A percentile compares a stretch with the other conserved stretches of the same genome.
phyloP scores from a whole-genome alignment of 257 asterid genomes.

The Solanum dulcamara region DNA sequence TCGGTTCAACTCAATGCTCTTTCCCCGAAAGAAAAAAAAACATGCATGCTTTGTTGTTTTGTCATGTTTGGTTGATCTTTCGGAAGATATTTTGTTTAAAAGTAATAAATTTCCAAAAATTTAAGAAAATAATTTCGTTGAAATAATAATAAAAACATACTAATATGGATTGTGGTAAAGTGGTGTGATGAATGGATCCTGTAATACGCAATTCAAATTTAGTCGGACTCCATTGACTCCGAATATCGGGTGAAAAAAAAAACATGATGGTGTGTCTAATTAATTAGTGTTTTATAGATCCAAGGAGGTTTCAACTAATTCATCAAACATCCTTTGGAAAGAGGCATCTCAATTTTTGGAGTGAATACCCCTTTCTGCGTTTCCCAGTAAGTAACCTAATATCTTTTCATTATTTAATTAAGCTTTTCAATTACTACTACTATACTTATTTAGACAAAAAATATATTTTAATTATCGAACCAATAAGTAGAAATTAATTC shows the following conservation, averaged over 20 bases:
- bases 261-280: neutral
- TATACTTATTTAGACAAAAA: neutral
- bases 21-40: neutral
- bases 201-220: too few species aligned
- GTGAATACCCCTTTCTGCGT: slow-evolving; percentile 39
- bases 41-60: neutral
- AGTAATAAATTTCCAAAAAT: too few species aligned
- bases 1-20: neutral
- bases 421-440: neutral
- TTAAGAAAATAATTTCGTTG: too few species aligned
- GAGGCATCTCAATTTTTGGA: slow-evolving; percentile 63
- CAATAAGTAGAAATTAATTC: neutral
- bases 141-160: too few species aligned
- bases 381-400: slow-evolving; percentile 28
- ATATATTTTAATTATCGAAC: neutral
- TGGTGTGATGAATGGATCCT: too few species aligned
- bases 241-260: too few species aligned
- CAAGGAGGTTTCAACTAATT: slow-evolving; percentile 53
- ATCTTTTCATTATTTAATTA: neutral
- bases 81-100: too few species aligned
- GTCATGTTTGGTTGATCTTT: neutral
- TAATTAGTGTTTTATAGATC: slow-evolving; percentile 16
- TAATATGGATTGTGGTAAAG: too few species aligned
- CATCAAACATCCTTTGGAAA: slow-evolving; percentile 71
- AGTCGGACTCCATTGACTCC: too few species aligned